Evolutionary conservation across 1,284 basidiomycete species (phyloP), one percentile per base, ranked within the genome.

Genomic region (Baeospora myosura): DNA sequence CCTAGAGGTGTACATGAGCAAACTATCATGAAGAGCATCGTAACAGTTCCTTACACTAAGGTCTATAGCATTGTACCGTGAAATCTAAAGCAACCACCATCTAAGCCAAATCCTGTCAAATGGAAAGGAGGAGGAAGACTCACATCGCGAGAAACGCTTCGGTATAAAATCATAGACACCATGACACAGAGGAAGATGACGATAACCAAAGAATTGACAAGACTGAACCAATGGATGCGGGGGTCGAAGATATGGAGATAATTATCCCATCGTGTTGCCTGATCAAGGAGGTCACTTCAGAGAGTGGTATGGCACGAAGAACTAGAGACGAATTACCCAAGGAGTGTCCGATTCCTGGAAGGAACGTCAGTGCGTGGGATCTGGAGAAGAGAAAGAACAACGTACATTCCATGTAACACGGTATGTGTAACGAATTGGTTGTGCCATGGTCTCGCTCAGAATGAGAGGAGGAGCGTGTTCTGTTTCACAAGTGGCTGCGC

Each of bases 261-360:
- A 54, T 87, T 88, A 59, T 98, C 95, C 95, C 95, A 98, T 40
- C 95, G 75, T 1, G 91, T 94, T 4, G 91, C 90, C 86, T 88
- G 61, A 5, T 51, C 49, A 44, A 60, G 59, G 30, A 45, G 5
- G 32, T 40, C 25, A 26, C n/a, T n/a, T n/a, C n/a, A n/a, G n/a
- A n/a, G n/a, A n/a, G n/a, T n/a, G n/a, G n/a, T 8, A 37, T 24
- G 14, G 25, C 3, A 28, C 8, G 12, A 41, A 23, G 46, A 28
- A 38, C 24, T 16, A 31, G 6, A 42, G 25, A 44, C 20, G 30
- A 49, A 61, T 45, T 57, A 78, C 87, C 90, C 90, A 94, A 35
- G 88, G 86, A 1, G 88, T 88, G 45, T 79, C 73, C 22, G 89
- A 93, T 76, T 84, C 72, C 81, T 89, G 49, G 30, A 44, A 16